Conservation (phyloP, 108 stramenopile species). For the Cylindrotheca fusiformis region DNA sequence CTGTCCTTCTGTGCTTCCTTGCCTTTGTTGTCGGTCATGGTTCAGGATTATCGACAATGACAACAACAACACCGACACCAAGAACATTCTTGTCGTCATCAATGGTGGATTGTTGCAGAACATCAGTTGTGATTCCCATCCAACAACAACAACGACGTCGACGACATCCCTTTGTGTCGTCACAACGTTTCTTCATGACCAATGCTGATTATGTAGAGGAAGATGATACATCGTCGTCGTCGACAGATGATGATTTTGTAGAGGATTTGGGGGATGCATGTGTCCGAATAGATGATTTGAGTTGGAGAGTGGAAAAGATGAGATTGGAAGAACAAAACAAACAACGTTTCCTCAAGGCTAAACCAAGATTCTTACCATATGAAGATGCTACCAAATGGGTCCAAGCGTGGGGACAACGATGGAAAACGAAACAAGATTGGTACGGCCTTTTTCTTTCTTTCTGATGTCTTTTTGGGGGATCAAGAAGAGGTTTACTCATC, state of each 20-base stretch:
- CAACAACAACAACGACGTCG: too few relatives aligned
- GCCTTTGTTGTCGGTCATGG: too few relatives aligned
- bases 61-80: too few relatives aligned
- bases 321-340: slow-evolving; percentile 75
- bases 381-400: slow-evolving; percentile 65
- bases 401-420: slow-evolving; percentile 49
- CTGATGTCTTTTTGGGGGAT: too few relatives aligned
- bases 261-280: slow-evolving; percentile 11
- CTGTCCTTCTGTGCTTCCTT: too few relatives aligned
- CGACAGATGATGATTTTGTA: background rate
- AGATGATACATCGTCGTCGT: background rate
- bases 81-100: too few relatives aligned
- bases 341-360: slow-evolving; percentile 54
- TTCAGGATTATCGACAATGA: too few relatives aligned
- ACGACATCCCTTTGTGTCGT: too few relatives aligned
- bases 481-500: too few relatives aligned
- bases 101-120: background rate
- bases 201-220: background rate
- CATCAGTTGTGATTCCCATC: background rate
- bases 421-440: slow-evolving; percentile 56
- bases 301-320: slow-evolving; percentile 63
- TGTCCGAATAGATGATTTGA: slow-evolving; percentile 51
- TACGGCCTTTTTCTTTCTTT: too few relatives aligned
- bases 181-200: too few relatives aligned
- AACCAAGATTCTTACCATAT: slow-evolving; percentile 57